phyloP scores from a whole-genome alignment of 306 rosid species.

The Pachyrhizus erosus region DNA sequence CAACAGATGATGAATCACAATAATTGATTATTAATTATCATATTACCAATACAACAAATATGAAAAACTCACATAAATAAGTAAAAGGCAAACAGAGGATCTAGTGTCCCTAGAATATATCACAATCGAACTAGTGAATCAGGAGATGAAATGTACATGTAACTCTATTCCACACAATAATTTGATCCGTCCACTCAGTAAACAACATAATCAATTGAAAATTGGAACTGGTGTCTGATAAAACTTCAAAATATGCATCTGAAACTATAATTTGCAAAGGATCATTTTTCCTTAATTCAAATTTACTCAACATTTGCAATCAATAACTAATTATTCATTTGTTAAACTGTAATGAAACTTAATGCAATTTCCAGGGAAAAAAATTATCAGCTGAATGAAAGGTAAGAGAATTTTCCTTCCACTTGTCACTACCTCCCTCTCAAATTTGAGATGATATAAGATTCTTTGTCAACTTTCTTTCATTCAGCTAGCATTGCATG shows the following conservation, averaged over 20 bases:
- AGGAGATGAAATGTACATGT: not conserved
- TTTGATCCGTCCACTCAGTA: not conserved
- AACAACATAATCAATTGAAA: not conserved
- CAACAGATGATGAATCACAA: not conserved
- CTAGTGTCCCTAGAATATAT: not conserved
- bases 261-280: not conserved
- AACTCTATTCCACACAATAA: not conserved
- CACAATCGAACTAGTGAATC: not conserved
- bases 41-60: not conserved
- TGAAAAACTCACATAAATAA: not conserved
- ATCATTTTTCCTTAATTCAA: not conserved
- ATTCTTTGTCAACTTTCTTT: not conserved
- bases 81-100: not conserved
- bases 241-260: not conserved
- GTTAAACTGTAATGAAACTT: not conserved
- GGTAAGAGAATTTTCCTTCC: not conserved
- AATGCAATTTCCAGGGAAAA: not conserved
- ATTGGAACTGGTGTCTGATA: not conserved
- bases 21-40: not conserved
- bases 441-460: not conserved
- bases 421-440: not conserved
- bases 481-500: not conserved
- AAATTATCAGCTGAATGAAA: not conserved
- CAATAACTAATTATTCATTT: not conserved
- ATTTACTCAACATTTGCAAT: not conserved